These are phyloP conservation scores for Strigomonas culicis DNA, from an alignment of 208 protist species.

Conservation along the genomic window DNA sequence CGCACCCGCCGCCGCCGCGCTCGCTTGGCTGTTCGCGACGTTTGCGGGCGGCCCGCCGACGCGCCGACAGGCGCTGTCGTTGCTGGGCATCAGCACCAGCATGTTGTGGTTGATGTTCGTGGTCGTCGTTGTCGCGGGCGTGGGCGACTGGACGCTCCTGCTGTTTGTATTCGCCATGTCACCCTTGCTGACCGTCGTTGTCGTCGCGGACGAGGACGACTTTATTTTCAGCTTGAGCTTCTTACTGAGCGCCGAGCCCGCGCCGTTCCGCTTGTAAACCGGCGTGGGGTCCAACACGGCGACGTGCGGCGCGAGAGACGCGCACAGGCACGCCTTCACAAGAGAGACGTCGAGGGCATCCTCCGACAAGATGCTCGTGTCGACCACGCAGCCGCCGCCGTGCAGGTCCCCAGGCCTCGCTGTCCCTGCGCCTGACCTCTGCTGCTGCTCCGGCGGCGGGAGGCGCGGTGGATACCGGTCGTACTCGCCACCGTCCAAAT, in stretches of 20 bases:
- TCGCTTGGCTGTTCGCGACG: constrained; percentile 15
- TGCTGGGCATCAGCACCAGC: too few species aligned
- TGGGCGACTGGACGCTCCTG: too few species aligned
- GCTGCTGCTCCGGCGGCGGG: background rate
- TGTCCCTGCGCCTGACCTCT: too few species aligned
- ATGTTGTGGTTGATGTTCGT: too few species aligned
- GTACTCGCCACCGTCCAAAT: background rate
- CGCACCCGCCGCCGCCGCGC: background rate
- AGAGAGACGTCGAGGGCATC: constrained; percentile 60
- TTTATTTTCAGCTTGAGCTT: constrained; percentile 64
- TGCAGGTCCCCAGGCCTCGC: too few species aligned
- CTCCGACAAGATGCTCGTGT: constrained; percentile 56
- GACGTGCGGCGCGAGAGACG: constrained; percentile 81
- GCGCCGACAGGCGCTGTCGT: constrained; percentile 73
- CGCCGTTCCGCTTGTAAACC: constrained; percentile 10
- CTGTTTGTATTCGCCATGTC: too few species aligned
- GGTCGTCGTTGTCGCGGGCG: too few species aligned
- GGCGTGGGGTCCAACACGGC: constrained; percentile 57
- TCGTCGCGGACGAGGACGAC: constrained; percentile 38
- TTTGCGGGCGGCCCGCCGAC: constrained; percentile 34
- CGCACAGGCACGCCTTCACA: constrained; percentile 84
- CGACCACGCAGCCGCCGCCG: constrained; percentile 39
- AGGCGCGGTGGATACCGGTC: background rate
- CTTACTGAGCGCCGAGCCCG: background rate
- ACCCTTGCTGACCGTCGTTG: too few species aligned